Base-by-base conservation (phyloP, 805 yeast genomes). In the Saccharomycopsis sp. region DNA sequence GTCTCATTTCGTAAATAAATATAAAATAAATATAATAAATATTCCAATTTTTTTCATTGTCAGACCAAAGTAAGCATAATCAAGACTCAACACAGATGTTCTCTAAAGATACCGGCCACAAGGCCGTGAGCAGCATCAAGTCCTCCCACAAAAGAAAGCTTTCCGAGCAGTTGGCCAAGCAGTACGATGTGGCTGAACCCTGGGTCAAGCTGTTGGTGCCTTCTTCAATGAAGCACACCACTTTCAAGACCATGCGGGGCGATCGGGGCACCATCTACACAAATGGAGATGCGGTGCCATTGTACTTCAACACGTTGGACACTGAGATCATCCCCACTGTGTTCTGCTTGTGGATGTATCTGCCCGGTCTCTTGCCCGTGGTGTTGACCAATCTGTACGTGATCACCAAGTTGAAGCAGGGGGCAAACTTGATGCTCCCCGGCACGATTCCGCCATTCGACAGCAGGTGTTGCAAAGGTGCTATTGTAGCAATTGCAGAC, bases 381-480 rank as follows among this genome's bases (percentile, higher is more conserved):
- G 73, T 88, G 2, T 60, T 64, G 43, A 88, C 96, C 0, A 87
- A 84, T 54, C 72, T 73, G 9, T 73, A 69, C 50, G 95, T 89
- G 2, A 67, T 89, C 13, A 78, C 71, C 36, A 73, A 75, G 9
- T 60, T 87, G n/a, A 61, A 67, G 23, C 74, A 73, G 43, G 96
- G 96, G 9, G 96, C 97, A 0, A 72, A 82, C 51, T 59, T 83
- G 48, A 81, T 82, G 87, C 63, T 80, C 25, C 82, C 87, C 2
- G 94, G 94, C 0, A 69, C 76, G 4, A 53, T 69, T 4, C 73
- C 75, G 0, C 79, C 79, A 2, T 47, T 46, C 27, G 49, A 46
- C 27, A 19, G 29, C 19, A 15, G 41, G 26, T 37, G 46, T 36
- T 6, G 18, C 12, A 22, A 37, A 38, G 94, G 86, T 0, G 53